Conservation (phyloP, 805 yeast genomes). For the Clavispora fructus region DNA sequence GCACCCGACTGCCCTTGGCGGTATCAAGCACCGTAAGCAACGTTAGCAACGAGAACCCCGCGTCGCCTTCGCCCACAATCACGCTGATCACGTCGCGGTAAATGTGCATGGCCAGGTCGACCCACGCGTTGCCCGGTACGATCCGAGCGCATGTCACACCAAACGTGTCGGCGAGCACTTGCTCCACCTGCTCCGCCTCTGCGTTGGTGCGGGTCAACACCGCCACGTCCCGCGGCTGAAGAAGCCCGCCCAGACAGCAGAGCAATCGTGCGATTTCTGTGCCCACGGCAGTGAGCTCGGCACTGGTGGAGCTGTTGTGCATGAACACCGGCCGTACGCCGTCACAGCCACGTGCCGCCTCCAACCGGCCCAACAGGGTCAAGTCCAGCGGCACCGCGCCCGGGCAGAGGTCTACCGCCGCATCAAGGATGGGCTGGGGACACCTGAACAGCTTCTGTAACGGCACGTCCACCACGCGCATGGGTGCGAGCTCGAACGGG, state of each 20-base stretch:
- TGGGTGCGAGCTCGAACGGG: constrained; percentile 16
- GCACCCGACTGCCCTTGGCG: constrained; percentile 14
- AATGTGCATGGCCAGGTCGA: constrained; percentile 7
- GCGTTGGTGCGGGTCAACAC: constrained; percentile 12
- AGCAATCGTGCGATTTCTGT: constrained; percentile 12
- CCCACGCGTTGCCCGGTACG: constrained; percentile 14
- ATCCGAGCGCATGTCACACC: constrained; percentile 10
- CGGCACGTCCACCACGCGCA: constrained; percentile 22
- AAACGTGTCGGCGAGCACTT: constrained; percentile 5
- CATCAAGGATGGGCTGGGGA: constrained; percentile 49
- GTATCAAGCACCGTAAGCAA: constrained; percentile 23
- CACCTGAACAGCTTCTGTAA: constrained; percentile 56
- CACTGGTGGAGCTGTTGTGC: not conserved
- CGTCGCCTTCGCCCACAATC: constrained; percentile 23
- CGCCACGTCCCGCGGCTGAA: constrained; percentile 13
- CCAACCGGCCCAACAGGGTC: not conserved
- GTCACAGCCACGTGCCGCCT: not conserved
- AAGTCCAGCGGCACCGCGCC: not conserved
- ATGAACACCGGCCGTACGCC: constrained; percentile 5
- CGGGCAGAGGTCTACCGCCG: constrained; percentile 28
- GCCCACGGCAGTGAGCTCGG: constrained; percentile 7
- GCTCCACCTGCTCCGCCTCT: constrained; percentile 9
- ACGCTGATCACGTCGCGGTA: constrained; percentile 11
- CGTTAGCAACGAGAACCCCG: constrained; percentile 29
- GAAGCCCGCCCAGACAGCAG: constrained; percentile 15